Evolutionary conservation across 495 filamentous ascomycete species (phyloP).

Genomic region (Copromyces sp.): DNA sequence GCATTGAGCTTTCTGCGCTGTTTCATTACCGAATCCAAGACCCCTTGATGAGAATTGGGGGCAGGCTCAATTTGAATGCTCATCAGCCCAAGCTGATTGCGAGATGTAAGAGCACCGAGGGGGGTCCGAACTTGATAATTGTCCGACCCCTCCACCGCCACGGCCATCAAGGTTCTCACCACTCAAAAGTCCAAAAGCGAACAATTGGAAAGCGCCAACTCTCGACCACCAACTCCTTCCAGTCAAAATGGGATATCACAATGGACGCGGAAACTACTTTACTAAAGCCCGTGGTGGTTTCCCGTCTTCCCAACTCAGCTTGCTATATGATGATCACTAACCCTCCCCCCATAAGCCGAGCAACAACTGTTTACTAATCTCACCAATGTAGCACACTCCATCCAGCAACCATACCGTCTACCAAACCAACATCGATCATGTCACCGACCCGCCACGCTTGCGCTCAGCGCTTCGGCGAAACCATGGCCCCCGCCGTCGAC

Average conservation of each 20-base stretch:
- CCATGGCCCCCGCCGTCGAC: neutral
- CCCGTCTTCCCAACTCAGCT: too few species aligned
- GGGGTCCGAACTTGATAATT: neutral
- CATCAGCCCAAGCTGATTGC: too few species aligned
- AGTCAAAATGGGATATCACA: neutral
- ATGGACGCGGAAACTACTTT: neutral
- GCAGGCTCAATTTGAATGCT: too few species aligned
- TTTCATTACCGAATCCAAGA: too few species aligned
- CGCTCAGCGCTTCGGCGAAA: neutral
- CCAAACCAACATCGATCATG: neutral
- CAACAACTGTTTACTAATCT: neutral
- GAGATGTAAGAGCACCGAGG: too few species aligned
- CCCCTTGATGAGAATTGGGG: too few species aligned
- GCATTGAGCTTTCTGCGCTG: too few species aligned
- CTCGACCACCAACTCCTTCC: too few species aligned
- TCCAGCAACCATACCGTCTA: neutral
- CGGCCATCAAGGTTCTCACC: neutral
- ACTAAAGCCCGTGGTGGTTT: too few species aligned
- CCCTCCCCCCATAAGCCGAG: too few species aligned
- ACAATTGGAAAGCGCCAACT: neutral
- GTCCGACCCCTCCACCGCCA: neutral
- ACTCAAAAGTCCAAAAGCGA: neutral
- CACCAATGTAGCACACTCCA: neutral
- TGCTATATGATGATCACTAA: too few species aligned
- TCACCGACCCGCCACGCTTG: neutral